Evolutionary conservation across 306 rosid species (phyloP).

Genomic region (Pterocarpus santalinus): DNA sequence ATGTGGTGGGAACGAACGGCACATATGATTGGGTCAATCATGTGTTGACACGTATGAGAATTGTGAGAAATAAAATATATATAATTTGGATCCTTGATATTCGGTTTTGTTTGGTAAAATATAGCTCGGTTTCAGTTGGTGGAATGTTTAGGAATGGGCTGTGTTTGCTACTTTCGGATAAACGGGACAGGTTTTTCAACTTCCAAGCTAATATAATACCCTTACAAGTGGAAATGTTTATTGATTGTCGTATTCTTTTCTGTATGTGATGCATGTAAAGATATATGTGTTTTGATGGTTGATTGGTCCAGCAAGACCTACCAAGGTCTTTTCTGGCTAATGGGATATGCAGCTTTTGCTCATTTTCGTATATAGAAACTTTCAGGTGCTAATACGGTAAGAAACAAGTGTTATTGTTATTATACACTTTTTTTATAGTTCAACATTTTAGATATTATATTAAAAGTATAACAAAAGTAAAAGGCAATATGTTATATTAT

Average conservation of each 20-base stretch:
- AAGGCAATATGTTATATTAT: not conserved
- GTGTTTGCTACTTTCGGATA: conserved; percentile 36
- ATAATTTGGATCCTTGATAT: conserved; percentile 22
- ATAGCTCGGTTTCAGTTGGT: conserved; percentile 3
- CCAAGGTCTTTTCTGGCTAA: not conserved
- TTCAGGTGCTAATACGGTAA: too few species aligned
- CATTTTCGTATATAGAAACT: too few species aligned
- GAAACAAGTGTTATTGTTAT: too few species aligned
- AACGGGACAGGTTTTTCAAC: not conserved
- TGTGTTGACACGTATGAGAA: conserved; percentile 56
- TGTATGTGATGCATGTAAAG: not conserved
- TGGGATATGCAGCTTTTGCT: not conserved
- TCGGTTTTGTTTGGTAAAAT: conserved; percentile 23
- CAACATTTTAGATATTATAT: too few species aligned
- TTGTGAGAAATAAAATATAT: not conserved
- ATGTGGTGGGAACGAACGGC: conserved; percentile 33
- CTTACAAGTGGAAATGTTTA: conserved; percentile 2
- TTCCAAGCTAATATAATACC: not conserved
- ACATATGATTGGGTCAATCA: not conserved
- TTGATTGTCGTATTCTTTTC: not conserved
- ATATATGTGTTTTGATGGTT: not conserved
- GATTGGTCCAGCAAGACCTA: not conserved
- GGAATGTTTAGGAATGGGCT: not conserved
- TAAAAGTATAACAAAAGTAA: too few species aligned
- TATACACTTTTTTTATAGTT: too few species aligned